Evolutionary conservation across 129 eudicot species (phyloP), one percentile per base, ranked within the genome.

Genomic region (Centaurea solstitialis): DNA sequence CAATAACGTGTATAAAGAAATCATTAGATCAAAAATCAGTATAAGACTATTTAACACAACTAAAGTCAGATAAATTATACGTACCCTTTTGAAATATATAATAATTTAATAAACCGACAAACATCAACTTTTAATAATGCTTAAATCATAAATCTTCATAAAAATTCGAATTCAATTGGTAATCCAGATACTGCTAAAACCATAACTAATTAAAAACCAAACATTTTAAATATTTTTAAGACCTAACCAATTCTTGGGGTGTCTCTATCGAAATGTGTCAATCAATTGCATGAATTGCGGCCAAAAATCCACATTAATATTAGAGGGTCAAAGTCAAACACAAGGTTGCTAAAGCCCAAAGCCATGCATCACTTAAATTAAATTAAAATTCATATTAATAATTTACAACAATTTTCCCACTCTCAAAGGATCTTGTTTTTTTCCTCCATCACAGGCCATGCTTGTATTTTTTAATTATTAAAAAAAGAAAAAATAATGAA

Each of bases 391-490:
- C 65, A 6, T n/a, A 57, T 57, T 57, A 57, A 57, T 0, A 57
- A 57, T n/a, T 17, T 69, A 69, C 70, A 79, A 21, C 30, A 79
- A 47, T 21, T 47, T 68, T 37, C 76, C 82, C 82, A 70, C 82
- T 53, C 39, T 21, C 45, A 50, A 47, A 47, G 82, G 76, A 69
- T 79, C 82, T 79, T 79, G 76, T 70, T 79, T 79, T 53, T 78
- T 68, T 45, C 75, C 70, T 30, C 70, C 47, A 45, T 68, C 67
- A 45, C 81, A 78, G 45, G 75, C 30, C 50, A 78, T 23, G 22
- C 39, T 41, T 70, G 57, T 37, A n/a, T 70, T 38, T 70, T 37
- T 47, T 47, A 47, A 13, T 70, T 20, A 70, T 70, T n/a, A 17
- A 18, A 33, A 33, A 33, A 33, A 33, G 37, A 4, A 33, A 33